phyloP scores from a whole-genome alignment of 2,329 filamentous ascomycete genomes.

The Fusarium sp. region DNA sequence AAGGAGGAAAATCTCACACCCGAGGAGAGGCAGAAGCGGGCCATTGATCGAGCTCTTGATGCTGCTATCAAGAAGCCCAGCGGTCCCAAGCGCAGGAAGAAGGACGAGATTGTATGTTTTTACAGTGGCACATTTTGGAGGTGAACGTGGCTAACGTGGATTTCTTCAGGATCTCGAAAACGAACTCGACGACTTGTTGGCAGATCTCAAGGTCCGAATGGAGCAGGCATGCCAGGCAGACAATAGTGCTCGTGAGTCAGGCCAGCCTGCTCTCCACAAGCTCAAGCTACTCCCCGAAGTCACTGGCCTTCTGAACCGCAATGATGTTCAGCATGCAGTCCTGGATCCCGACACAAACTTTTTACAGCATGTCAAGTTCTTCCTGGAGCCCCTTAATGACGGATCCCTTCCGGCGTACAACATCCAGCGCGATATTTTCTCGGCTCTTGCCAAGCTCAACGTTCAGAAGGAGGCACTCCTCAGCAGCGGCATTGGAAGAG shows the following conservation, averaged over 20 bases:
- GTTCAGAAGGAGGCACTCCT: conserved; percentile 92
- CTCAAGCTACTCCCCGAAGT: conserved; percentile 94
- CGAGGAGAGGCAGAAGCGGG: conserved; percentile 84
- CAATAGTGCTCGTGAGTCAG: conserved; percentile 81
- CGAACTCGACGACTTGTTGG: conserved; percentile 90
- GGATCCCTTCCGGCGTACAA: conserved; percentile 95
- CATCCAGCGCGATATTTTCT: conserved; percentile 95
- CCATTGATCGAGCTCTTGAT: conserved; percentile 88
- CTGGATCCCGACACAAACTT: conserved; percentile 97
- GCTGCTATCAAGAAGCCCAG: conserved; percentile 85
- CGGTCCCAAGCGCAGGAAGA: conserved; percentile 76
- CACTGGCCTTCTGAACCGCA: conserved; percentile 87
- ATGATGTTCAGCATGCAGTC: conserved; percentile 84
- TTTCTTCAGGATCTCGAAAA: conserved; percentile 81
- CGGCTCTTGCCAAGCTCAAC: conserved; percentile 80
- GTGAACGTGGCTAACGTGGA: conserved; percentile 31
- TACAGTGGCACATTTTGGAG: not conserved
- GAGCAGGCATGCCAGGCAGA: conserved; percentile 89
- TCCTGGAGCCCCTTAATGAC: conserved; percentile 94
- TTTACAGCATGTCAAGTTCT: conserved; percentile 94
- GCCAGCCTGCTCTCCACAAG: conserved; percentile 89
- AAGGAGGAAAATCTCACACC: conserved; percentile 84
- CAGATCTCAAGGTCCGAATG: conserved; percentile 89
- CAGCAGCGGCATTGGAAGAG: conserved; percentile 94
- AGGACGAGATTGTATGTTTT: conserved; percentile 83